Evolutionary conservation across 2,329 filamentous ascomycete genomes (phyloP), one percentile per base, ranked within the genome.

Genomic region (Calonectria ilicicola): DNA sequence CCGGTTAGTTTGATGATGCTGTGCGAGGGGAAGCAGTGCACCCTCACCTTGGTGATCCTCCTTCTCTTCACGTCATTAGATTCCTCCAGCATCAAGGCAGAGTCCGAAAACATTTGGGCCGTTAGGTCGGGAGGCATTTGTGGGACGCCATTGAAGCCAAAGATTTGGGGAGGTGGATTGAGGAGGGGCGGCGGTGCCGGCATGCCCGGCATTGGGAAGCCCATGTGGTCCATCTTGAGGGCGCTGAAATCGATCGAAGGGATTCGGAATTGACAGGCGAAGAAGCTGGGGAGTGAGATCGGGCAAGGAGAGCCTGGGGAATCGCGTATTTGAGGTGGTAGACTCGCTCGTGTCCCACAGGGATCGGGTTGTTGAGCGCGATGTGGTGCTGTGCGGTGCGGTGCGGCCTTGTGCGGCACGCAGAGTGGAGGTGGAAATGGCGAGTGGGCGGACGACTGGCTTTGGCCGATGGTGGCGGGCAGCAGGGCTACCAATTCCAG

Each of bases 51-150:
- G 73, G 95, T 95, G 79, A 98, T 98, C 80, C 95, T 91, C 84
- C 96, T 90, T 82, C 95, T 90, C 88, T 98, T 98, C 23, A 95
- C 91, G 81, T 98, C 96, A 79, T 93, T 94, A 67, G 89, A 89
- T 78, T 94, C 92, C 75, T 92, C 91, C 69, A 92, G 84, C 73
- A 92, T 81, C 47, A 87, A 83, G 26, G 86, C 86, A 26, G 90
- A 88, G 74, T 91, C 90, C 29, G 88, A 86, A 73, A 91, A 91
- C 86, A 92, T 89, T 67, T 91, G 89, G n/a, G 87, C 87, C 38
- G 88, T 86, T 66, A 92, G 83, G 76, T 92, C 91, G 35, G 87
- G 86, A 15, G 89, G 88, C 68, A 90, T 85, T 67, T 91, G 86
- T 67, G 86, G 84, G 69, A 93, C 85, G 60, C 89, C 89, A 80